phyloP scores from a whole-genome alignment of 73 alveolate genomes.

The Durusdinium trenchii region DNA sequence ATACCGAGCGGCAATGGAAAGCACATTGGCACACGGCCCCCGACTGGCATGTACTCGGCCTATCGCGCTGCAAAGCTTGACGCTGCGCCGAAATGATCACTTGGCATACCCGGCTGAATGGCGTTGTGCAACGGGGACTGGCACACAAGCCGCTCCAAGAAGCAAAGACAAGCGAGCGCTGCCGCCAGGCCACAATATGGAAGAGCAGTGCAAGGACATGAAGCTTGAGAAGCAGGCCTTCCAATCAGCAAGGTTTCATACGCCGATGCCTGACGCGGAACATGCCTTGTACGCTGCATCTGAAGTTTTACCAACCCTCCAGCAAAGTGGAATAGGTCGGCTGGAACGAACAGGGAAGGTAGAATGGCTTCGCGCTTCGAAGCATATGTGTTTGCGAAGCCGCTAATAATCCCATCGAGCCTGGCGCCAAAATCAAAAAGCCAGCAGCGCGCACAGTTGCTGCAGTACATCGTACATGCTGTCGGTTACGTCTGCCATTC shows the following conservation, averaged over 20 bases:
- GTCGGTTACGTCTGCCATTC: constrained; percentile 84
- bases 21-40: constrained; percentile 62
- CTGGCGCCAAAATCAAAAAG: neutral
- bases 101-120: constrained; percentile 20
- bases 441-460: neutral
- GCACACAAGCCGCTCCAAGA: neutral
- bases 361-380: neutral
- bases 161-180: neutral
- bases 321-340: neutral
- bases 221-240: constrained; percentile 55
- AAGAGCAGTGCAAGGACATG: constrained; percentile 53
- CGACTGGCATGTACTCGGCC: constrained; percentile 61
- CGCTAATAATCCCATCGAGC: constrained; percentile 83
- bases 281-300: constrained; percentile 65
- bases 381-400: constrained; percentile 76
- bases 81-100: neutral
- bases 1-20: constrained; percentile 7
- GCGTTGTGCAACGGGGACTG: constrained; percentile 70
- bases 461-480: constrained; percentile 25
- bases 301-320: constrained; percentile 66
- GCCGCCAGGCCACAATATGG: constrained; percentile 5
- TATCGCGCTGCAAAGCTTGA: neutral
- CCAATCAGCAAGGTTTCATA: neutral
- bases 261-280: neutral
- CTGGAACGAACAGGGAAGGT: neutral